phyloP scores from a whole-genome alignment of 2,329 filamentous ascomycete genomes.

The Ilyonectria robusta region DNA sequence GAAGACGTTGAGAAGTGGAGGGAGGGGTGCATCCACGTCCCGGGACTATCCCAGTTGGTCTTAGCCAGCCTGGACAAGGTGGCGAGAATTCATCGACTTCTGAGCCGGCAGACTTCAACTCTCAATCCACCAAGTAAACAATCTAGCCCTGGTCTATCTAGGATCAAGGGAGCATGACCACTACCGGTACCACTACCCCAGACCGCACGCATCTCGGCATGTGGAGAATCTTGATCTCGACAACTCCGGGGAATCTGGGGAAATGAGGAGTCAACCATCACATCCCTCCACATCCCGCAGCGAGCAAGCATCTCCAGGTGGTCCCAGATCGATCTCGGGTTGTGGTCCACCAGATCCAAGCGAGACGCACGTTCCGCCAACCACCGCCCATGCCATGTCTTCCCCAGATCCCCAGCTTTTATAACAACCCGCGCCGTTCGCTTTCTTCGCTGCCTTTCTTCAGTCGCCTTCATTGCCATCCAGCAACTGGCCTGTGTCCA shows the following conservation, averaged over 20 bases:
- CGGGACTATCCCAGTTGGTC: too few species aligned
- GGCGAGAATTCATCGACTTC: too few species aligned
- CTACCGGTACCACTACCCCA: background rate
- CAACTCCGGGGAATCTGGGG: background rate
- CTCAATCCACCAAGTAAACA: too few species aligned
- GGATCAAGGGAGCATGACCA: background rate
- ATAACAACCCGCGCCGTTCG: background rate
- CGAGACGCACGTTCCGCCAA: background rate
- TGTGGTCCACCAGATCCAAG: conserved; percentile 5
- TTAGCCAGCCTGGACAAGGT: too few species aligned
- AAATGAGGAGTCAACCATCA: background rate
- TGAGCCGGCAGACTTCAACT: too few species aligned
- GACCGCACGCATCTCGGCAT: background rate
- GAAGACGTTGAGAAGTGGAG: too few species aligned
- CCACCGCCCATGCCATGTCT: background rate
- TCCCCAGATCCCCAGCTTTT: background rate
- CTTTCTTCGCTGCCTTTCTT: background rate
- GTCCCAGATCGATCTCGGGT: conserved; percentile 4
- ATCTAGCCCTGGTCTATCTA: background rate
- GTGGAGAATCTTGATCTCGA: background rate
- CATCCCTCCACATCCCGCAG: background rate
- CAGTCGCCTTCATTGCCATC: background rate
- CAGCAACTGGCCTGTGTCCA: too few species aligned
- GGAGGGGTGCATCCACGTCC: too few species aligned
- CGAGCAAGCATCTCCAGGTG: background rate